These are phyloP conservation scores for Uronychia setigera DNA, from an alignment of 73 alveolate genomes.

Conservation along the genomic window DNA sequence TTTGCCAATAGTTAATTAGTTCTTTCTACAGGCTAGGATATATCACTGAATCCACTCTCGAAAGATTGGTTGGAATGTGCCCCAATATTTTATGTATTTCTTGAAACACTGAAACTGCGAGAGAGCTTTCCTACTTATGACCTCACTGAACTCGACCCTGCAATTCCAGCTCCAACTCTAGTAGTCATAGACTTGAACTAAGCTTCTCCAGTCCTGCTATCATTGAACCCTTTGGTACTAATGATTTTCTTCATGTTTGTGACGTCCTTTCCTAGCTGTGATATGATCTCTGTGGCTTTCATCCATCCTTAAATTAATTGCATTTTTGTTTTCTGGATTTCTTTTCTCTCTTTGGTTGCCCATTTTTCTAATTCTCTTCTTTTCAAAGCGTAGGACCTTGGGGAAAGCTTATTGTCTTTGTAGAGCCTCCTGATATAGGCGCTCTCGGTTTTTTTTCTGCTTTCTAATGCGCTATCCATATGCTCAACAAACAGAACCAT, in stretches of 20 bases:
- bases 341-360: conserved; percentile 46
- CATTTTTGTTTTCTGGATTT: conserved; percentile 36
- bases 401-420: neutral
- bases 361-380: conserved; percentile 44
- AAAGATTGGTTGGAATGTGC: neutral
- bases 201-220: neutral
- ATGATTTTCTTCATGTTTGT: neutral
- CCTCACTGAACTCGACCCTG: no score
- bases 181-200: neutral
- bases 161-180: no score
- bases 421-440: neutral
- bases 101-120: neutral
- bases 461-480: neutral
- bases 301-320: conserved; percentile 55
- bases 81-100: neutral
- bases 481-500: neutral
- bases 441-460: neutral
- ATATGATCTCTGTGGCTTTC: conserved; percentile 30
- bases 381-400: conserved; percentile 11
- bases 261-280: conserved; percentile 9
- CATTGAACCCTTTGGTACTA: neutral
- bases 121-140: no score
- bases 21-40: neutral
- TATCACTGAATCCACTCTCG: neutral
- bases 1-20: neutral